Conservation (phyloP, 768 basidiomycete genomes). For the Suillus alpinus region DNA sequence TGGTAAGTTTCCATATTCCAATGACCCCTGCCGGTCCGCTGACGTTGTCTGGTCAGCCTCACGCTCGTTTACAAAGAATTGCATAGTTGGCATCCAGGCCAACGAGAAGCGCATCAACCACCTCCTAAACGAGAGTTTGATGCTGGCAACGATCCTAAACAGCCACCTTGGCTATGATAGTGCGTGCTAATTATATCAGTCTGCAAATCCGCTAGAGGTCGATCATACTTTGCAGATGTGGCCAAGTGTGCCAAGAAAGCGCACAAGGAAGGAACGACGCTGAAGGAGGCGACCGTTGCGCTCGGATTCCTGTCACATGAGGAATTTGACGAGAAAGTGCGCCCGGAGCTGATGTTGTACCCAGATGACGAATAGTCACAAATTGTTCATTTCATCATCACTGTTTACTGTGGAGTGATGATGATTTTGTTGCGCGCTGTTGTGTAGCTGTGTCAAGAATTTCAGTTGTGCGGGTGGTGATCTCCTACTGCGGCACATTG, state of each 20-base stretch:
- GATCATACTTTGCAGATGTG: slow-evolving; percentile 59
- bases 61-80: slow-evolving; percentile 95
- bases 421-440: not conserved
- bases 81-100: slow-evolving; percentile 92
- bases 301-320: slow-evolving; percentile 84
- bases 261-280: slow-evolving; percentile 95
- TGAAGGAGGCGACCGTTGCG: slow-evolving; percentile 91
- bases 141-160: slow-evolving; percentile 98
- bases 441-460: not conserved
- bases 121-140: slow-evolving; percentile 90
- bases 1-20: slow-evolving; percentile 46
- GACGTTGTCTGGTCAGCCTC: slow-evolving; percentile 47
- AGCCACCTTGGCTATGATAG: slow-evolving; percentile 96
- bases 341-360: slow-evolving; percentile 86
- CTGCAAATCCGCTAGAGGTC: not conserved
- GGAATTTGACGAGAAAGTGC: slow-evolving; percentile 93
- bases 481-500: too few relatives aligned
- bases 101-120: slow-evolving; percentile 92
- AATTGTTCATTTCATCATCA: not conserved
- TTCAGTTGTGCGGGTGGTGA: not conserved
- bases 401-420: not conserved
- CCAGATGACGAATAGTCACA: slow-evolving; percentile 49
- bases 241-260: slow-evolving; percentile 99
- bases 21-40: not conserved
- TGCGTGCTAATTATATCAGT: slow-evolving; percentile 40